These are phyloP conservation scores for Thielaviopsis cerberus DNA, from an alignment of 2,329 filamentous ascomycete genomes.

Conservation along the genomic window DNA sequence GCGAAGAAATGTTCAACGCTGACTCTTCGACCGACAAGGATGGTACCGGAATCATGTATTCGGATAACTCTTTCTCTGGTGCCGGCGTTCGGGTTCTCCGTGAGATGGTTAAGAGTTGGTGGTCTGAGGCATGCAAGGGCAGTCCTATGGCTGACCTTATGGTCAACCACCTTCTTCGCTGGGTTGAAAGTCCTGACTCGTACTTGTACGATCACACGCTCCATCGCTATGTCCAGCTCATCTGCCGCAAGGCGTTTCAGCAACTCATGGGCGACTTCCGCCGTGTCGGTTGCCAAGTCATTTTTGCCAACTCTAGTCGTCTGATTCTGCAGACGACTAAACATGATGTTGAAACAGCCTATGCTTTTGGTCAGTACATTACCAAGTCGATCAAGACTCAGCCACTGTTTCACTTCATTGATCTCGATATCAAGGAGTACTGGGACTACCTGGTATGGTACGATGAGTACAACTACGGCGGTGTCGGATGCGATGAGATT, in stretches of 20 bases:
- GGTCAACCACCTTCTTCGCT: conserved; percentile 90
- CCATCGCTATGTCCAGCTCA: conserved; percentile 96
- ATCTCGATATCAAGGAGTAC: conserved; percentile 93
- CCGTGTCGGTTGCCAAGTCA: conserved; percentile 79
- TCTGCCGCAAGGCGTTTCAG: conserved; percentile 91
- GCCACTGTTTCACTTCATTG: conserved; percentile 89
- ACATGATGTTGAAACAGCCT: conserved; percentile 88
- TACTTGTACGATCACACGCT: conserved; percentile 89
- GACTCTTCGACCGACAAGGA: conserved; percentile 41
- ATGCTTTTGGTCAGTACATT: conserved; percentile 92
- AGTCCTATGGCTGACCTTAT: conserved; percentile 93
- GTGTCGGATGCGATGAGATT: conserved; percentile 73
- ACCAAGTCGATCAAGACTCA: conserved; percentile 93
- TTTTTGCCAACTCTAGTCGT: conserved; percentile 84
- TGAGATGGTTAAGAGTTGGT: conserved; percentile 98
- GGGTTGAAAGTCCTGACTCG: conserved; percentile 84
- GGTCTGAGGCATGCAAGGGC: conserved; percentile 77
- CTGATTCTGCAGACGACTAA: conserved; percentile 91
- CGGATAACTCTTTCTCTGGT: conserved; percentile 57
- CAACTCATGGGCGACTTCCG: conserved; percentile 95
- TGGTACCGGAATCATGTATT: conserved; percentile 19
- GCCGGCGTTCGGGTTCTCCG: conserved; percentile 77
- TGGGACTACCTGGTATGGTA: conserved; percentile 99
- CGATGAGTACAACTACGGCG: conserved; percentile 96
- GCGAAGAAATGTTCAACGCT: conserved; percentile 69